Evolutionary conservation across 2,329 filamentous ascomycete genomes (phyloP).

Genomic region (Neodidymelliopsis sp.): DNA sequence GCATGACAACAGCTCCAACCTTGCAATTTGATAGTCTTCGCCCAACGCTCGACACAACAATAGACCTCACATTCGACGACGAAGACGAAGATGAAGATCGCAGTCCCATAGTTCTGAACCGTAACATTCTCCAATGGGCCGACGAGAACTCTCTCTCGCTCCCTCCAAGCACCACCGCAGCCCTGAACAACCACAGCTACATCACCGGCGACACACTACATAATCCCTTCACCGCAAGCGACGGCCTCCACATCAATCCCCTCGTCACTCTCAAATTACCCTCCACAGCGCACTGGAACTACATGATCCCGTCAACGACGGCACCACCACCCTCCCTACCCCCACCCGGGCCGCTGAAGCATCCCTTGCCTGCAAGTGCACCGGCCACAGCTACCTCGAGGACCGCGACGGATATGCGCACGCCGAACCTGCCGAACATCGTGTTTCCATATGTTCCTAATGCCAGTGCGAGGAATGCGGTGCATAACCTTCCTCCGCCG

Average conservation of each 20-base stretch:
- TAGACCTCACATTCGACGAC: slow-evolving; percentile 31
- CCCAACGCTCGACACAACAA: slow-evolving; percentile 26
- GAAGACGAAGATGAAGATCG: slow-evolving; percentile 24
- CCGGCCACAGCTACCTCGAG: not conserved
- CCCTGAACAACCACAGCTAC: slow-evolving; percentile 1
- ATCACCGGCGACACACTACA: slow-evolving; percentile 12
- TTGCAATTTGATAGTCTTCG: slow-evolving; percentile 23
- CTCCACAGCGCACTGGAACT: slow-evolving; percentile 19
- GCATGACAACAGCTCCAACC: slow-evolving; percentile 7
- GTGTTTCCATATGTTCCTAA: slow-evolving; percentile 41
- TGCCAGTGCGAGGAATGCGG: slow-evolving; percentile 32
- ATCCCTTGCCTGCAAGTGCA: not conserved
- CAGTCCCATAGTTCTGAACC: slow-evolving; percentile 45
- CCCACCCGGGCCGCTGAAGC: slow-evolving; percentile 1
- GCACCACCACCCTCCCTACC: slow-evolving; percentile 3
- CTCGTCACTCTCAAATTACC: slow-evolving; percentile 40
- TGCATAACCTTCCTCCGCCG: slow-evolving; percentile 44
- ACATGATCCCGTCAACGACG: not conserved
- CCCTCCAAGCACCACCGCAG: not conserved
- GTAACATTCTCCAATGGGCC: slow-evolving; percentile 51
- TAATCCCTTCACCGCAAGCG: slow-evolving; percentile 25
- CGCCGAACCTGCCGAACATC: slow-evolving; percentile 42
- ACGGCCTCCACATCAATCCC: slow-evolving; percentile 40
- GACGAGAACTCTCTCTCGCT: slow-evolving; percentile 39
- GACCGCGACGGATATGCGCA: slow-evolving; percentile 19